Evolutionary conservation across 2,329 filamentous ascomycete species (phyloP).

Genomic region (Calonectria montana): DNA sequence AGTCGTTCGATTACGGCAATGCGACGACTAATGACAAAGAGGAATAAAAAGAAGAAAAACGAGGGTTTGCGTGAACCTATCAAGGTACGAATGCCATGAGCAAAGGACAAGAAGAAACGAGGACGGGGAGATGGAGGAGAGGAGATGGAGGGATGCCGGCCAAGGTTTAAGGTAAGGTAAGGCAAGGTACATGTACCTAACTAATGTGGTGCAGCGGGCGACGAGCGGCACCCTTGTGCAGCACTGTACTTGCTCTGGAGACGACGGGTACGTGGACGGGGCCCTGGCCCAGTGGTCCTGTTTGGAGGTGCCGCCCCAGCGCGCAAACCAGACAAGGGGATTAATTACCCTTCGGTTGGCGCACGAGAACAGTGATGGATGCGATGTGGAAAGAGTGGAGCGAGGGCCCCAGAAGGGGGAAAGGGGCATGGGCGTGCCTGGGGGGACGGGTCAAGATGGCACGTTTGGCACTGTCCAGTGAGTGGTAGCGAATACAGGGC

Average conservation of each 20-base stretch:
- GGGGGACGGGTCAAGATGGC: background rate
- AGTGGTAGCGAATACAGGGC: constrained; percentile 9
- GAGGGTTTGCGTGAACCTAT: constrained; percentile 15
- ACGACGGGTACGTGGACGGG: constrained; percentile 9
- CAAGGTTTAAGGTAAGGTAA: constrained; percentile 26
- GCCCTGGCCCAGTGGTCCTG: background rate
- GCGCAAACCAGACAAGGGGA: constrained; percentile 33
- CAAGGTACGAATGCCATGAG: constrained; percentile 11
- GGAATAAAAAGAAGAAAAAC: constrained; percentile 7
- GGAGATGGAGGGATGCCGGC: constrained; percentile 14
- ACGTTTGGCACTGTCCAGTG: background rate
- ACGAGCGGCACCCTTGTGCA: constrained; percentile 14
- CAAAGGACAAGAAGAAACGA: constrained; percentile 15
- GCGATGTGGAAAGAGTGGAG: constrained; percentile 37
- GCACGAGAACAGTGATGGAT: constrained; percentile 35
- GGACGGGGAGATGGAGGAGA: constrained; percentile 9
- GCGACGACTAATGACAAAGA: background rate
- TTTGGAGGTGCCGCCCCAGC: constrained; percentile 32
- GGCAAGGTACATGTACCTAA: constrained; percentile 12
- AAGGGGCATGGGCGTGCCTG: constrained; percentile 1
- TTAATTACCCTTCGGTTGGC: constrained; percentile 38
- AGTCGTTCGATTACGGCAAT: constrained; percentile 7
- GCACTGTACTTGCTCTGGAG: constrained; percentile 5
- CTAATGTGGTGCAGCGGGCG: background rate
- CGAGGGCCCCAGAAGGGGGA: constrained; percentile 15